Evolutionary conservation across 306 rosid species (phyloP).

Genomic region (Lotus japonicus): DNA sequence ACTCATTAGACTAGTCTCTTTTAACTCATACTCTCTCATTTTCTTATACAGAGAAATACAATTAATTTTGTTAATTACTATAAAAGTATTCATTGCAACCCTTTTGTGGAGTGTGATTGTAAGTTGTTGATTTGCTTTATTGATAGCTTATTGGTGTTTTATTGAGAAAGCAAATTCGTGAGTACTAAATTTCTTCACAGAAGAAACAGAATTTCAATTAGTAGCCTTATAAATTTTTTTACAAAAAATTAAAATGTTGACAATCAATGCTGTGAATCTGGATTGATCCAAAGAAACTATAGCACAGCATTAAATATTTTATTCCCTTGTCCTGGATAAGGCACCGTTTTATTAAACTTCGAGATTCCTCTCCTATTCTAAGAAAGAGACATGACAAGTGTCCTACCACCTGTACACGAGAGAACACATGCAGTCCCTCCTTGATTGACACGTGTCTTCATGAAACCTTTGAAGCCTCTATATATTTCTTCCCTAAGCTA

Average conservation of each 20-base stretch:
- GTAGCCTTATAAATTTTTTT: background rate
- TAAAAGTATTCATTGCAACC: no score
- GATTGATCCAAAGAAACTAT: background rate
- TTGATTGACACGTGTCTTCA: conserved; percentile 46
- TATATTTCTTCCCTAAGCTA: conserved; percentile 9
- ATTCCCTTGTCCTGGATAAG: background rate
- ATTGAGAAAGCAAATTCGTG: no score
- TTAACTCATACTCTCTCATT: no score
- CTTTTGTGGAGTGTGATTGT: no score
- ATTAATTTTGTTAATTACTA: no score
- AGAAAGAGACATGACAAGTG: conserved; percentile 45
- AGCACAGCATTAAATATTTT: background rate
- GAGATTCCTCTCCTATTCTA: background rate
- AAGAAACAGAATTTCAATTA: background rate
- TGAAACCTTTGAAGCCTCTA: background rate
- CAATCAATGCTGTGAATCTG: background rate
- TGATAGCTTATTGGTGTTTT: no score
- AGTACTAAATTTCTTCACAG: no score
- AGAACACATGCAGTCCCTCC: conserved; percentile 34
- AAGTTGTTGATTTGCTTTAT: no score
- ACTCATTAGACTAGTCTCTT: no score
- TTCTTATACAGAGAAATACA: no score
- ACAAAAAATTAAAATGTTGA: background rate
- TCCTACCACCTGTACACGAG: conserved; percentile 58
- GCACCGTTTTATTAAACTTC: conserved; percentile 31